Evolutionary conservation across 2,329 filamentous ascomycete genomes (phyloP).

Genomic region (Penicillium sp.): DNA sequence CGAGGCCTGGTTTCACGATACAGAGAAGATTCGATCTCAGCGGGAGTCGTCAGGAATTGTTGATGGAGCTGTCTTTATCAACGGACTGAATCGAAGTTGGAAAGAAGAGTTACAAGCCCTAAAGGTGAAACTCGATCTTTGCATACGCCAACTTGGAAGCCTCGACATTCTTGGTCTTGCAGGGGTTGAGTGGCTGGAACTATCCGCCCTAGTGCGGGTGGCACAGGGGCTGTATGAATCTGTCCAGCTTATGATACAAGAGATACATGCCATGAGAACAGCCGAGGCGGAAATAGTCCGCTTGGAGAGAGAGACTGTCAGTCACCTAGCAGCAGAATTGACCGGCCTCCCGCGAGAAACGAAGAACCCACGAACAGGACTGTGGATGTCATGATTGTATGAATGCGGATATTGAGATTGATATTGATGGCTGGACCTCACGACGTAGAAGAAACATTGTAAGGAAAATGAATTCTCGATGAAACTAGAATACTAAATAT

Average conservation of each 20-base stretch:
- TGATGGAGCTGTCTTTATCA: constrained; percentile 35
- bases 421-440: too few species aligned
- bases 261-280: constrained; percentile 39
- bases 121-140: constrained; percentile 39
- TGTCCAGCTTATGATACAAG: constrained; percentile 41
- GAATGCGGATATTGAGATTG: too few species aligned
- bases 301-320: constrained; percentile 39
- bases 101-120: constrained; percentile 37
- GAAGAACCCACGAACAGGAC: constrained; percentile 24
- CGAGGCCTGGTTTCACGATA: constrained; percentile 41
- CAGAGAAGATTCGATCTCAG: constrained; percentile 30
- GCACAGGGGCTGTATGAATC: constrained; percentile 34
- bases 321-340: constrained; percentile 33
- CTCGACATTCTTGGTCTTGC: constrained; percentile 40
- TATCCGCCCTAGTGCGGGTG: constrained; percentile 39
- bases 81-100: constrained; percentile 40
- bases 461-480: not conserved
- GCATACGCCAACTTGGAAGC: constrained; percentile 39
- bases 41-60: constrained; percentile 10
- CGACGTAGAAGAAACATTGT: not conserved
- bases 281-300: constrained; percentile 41
- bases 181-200: constrained; percentile 26
- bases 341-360: constrained; percentile 12
- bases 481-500: too few species aligned
- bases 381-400: constrained; percentile 33